Percentiles rank a stretch among this genome's conserved stretches.
phyloP scores from a whole-genome alignment of 345 rosid genomes.

The Isatis tinctoria region DNA sequence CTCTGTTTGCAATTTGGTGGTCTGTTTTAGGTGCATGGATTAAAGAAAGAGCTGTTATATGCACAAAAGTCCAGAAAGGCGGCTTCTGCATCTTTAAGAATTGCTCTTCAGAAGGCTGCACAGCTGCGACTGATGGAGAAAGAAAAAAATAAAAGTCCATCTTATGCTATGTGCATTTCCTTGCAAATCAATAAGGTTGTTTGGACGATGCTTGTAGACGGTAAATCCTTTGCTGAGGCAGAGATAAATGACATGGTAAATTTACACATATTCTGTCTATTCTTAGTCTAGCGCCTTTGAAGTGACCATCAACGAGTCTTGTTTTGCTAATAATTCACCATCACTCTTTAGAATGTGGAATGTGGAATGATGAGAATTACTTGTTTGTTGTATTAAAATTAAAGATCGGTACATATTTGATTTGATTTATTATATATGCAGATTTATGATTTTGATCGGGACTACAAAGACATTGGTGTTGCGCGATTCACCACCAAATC shows the following conservation, averaged over 20 bases:
- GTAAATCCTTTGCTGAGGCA: constrained; percentile 97
- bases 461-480: constrained; percentile 93
- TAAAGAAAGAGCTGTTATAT: constrained; percentile 67
- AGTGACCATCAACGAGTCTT: neutral
- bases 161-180: constrained; percentile 96
- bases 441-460: constrained; percentile 98
- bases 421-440: constrained; percentile 25
- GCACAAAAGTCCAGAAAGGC: constrained; percentile 74
- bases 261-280: neutral
- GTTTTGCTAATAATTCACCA: neutral
- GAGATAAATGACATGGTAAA: constrained; percentile 99
- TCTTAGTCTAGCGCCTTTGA: neutral
- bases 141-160: constrained; percentile 97
- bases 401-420: neutral
- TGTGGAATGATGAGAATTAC: constrained; percentile 1
- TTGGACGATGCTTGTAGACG: constrained; percentile 98
- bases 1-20: neutral
- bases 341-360: neutral
- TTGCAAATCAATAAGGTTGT: constrained; percentile 84
- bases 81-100: constrained; percentile 74
- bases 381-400: too few species aligned
- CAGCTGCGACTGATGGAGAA: constrained; percentile 86
- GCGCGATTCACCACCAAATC: constrained; percentile 84
- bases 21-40: constrained; percentile 68
- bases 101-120: constrained; percentile 88